Conservation (phyloP, 1,284 basidiomycete genomes). For the Melampsora larici-populina region DNA sequence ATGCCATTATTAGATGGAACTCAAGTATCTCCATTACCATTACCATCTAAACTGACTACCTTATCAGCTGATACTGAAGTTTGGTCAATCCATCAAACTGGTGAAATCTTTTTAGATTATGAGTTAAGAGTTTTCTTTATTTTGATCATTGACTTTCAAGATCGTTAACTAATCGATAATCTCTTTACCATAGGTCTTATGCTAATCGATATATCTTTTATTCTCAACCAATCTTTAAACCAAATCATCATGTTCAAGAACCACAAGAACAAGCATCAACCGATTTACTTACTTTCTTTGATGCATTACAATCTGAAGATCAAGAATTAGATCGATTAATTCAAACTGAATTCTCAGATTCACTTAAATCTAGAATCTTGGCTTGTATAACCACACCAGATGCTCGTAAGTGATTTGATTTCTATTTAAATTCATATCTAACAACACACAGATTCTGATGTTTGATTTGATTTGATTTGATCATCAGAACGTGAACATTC, state of each 20-base stretch:
- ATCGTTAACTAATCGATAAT: neutral
- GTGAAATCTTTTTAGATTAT: constrained; percentile 40
- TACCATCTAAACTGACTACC: constrained; percentile 6
- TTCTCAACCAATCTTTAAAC: constrained; percentile 28
- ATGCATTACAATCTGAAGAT: neutral
- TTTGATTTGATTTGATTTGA: too few relatives aligned
- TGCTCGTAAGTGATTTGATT: constrained; percentile 15
- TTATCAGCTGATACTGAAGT: constrained; percentile 17
- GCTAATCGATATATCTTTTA: constrained; percentile 36
- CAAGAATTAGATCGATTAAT: neutral
- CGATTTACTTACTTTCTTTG: too few relatives aligned
- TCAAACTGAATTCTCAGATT: constrained; percentile 14
- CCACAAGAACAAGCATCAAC: neutral
- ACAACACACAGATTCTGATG: neutral
- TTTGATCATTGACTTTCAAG: too few relatives aligned
- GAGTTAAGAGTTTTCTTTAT: constrained; percentile 23
- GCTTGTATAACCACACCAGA: neutral
- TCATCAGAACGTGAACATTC: constrained; percentile 9
- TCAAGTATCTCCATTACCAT: constrained; percentile 17
- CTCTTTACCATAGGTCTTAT: constrained; percentile 13
- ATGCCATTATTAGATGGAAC: constrained; percentile 24
- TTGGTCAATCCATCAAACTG: constrained; percentile 20
- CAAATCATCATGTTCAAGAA: neutral
- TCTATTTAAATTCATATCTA: neutral
- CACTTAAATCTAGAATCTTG: neutral